These are phyloP conservation scores for Boletus subcaerulescens DNA, from an alignment of 768 basidiomycete genomes.

Conservation along the genomic window DNA sequence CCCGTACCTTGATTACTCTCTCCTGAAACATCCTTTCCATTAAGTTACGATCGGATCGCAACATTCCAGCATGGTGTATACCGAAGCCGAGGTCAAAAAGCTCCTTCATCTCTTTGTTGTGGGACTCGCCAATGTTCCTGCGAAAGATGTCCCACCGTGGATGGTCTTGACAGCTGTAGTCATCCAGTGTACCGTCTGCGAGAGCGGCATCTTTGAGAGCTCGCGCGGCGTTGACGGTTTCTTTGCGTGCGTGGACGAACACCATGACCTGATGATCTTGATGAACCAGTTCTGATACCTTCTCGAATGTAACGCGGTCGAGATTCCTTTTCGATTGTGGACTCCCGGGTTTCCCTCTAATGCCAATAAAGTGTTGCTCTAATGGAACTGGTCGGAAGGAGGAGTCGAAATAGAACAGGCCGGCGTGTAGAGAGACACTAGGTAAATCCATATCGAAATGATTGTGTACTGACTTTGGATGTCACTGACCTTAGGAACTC, in stretches of 20 bases:
- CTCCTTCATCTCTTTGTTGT: constrained; percentile 96
- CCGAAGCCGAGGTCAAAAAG: constrained; percentile 92
- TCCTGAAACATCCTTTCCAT: constrained; percentile 94
- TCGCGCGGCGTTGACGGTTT: constrained; percentile 91
- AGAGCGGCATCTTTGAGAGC: constrained; percentile 74
- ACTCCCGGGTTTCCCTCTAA: constrained; percentile 84
- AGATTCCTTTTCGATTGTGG: constrained; percentile 74
- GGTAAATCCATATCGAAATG: constrained; percentile 2
- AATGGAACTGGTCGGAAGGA: constrained; percentile 96
- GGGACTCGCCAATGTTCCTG: constrained; percentile 70
- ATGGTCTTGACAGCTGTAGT: constrained; percentile 81
- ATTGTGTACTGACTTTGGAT: not conserved
- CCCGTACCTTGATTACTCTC: constrained; percentile 79
- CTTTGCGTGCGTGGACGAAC: constrained; percentile 97
- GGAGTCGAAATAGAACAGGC: constrained; percentile 96
- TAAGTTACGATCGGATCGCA: constrained; percentile 89
- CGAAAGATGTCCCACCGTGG: constrained; percentile 76
- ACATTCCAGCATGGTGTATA: constrained; percentile 98
- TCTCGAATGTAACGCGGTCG: constrained; percentile 85
- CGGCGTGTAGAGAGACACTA: constrained; percentile 82
- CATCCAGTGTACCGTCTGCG: constrained; percentile 65
- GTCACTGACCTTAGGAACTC: constrained; percentile 78
- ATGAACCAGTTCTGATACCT: constrained; percentile 83
- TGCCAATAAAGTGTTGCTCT: constrained; percentile 95
- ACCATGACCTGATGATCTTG: constrained; percentile 99